phyloP scores from a whole-genome alignment of 23 red algal species.

The Gracilaria gracilis region DNA sequence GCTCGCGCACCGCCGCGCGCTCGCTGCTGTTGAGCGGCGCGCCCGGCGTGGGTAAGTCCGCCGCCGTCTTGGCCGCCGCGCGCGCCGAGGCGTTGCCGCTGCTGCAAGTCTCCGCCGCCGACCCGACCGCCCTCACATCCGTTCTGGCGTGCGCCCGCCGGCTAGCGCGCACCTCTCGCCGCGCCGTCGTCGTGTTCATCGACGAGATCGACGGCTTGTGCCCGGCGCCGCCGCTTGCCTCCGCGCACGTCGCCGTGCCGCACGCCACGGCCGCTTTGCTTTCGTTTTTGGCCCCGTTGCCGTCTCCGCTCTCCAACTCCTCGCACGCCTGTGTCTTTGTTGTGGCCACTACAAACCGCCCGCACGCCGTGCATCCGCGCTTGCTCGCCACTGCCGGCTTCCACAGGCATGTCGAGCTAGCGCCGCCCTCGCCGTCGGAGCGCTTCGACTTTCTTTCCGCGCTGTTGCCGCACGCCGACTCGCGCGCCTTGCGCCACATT shows the following conservation, averaged over 20 bases:
- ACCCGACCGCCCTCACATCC: neutral
- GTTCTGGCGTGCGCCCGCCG: neutral
- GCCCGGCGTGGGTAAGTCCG: constrained; percentile 87
- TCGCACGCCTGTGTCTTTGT: neutral
- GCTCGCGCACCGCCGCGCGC: neutral
- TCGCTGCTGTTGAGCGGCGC: constrained; percentile 79
- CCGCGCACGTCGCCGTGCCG: neutral
- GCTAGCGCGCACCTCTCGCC: neutral
- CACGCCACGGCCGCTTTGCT: constrained; percentile 19
- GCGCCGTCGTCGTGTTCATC: constrained; percentile 59
- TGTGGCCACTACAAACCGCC: constrained; percentile 78
- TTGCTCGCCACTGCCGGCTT: constrained; percentile 67
- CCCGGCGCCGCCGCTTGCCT: neutral
- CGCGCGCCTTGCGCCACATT: neutral
- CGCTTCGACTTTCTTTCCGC: constrained; percentile 41
- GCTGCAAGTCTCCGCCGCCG: neutral
- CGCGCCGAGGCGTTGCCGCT: neutral
- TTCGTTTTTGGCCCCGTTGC: neutral
- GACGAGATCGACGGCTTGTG: constrained; percentile 92
- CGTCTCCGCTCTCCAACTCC: neutral
- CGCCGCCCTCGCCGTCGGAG: constrained; percentile 35
- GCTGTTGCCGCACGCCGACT: constrained; percentile 18
- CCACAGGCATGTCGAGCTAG: constrained; percentile 62
- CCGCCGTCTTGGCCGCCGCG: constrained; percentile 25
- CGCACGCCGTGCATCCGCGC: constrained; percentile 38